Evolutionary conservation across 345 rosid species (phyloP), one percentile per base, ranked within the genome.

Genomic region (Moringa oleifera): DNA sequence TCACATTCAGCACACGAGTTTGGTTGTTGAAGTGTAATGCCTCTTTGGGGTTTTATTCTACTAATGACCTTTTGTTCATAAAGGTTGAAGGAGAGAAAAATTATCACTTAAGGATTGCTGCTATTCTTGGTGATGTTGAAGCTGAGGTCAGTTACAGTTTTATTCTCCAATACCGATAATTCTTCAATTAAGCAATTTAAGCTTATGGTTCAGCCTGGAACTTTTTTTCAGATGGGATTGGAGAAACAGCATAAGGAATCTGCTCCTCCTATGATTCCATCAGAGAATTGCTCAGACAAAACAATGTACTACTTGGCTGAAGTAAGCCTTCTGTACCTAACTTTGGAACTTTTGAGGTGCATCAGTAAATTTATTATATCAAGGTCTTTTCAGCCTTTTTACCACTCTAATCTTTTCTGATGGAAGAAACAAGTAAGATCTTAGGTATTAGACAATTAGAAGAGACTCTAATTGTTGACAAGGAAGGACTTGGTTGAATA

Each of bases 11-110:
- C 23, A 36, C 23, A 28, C 28, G 12, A 46, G 54, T 25, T 61
- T 73, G 41, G 17, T 46, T 31, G 16, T 54, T 4, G 58, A 51
- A 68, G 57, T 24, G 19, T 58, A 41, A 22, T 22, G 18, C 46
- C 9, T 18, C 58, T 68, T 60, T 62, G n/a, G 24, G 31, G 49
- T 59, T 60, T 70, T 21, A 52, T 61, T 24, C 13, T 23, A 28
- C 37, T 50, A 52, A 19, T 67, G 47, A 53, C 24, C 53, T 52
- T 64, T 20, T 57, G 37, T 18, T 62, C 45, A 56, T 62, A 65
- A 58, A 91, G 98, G 98, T 88, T 71, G 99, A 88, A 80, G 99
- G 97, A 56, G 96, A 94, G 68, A 94, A 80, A 79, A 85, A 81
- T 70, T 88, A 81, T 71, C 97, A 83, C 69, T 68, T 94, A 67